Evolutionary conservation across 163 green algal species (phyloP).

Genomic region (Smithsoniella earleae): DNA sequence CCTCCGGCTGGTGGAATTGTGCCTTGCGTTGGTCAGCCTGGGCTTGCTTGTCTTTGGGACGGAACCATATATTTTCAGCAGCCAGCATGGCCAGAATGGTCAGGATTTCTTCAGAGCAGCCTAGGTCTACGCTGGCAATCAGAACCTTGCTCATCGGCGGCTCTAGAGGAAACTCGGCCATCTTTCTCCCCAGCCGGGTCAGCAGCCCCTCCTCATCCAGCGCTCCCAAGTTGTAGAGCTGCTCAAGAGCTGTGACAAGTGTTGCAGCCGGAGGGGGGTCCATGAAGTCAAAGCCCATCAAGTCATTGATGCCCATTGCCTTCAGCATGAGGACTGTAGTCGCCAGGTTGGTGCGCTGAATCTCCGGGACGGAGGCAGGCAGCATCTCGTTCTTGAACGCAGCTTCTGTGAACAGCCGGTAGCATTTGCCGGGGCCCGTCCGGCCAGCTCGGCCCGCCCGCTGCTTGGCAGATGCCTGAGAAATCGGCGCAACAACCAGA

Average conservation of each 20-base stretch:
- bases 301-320: slow-evolving; percentile 97
- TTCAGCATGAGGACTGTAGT: slow-evolving; percentile 82
- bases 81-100: slow-evolving; percentile 93
- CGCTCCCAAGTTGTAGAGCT: slow-evolving; percentile 95
- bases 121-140: slow-evolving; percentile 91
- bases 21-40: slow-evolving; percentile 90
- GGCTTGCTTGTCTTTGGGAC: slow-evolving; percentile 87
- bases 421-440: slow-evolving; percentile 94
- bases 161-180: slow-evolving; percentile 97
- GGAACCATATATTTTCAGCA: slow-evolving; percentile 93
- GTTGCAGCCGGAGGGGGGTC: slow-evolving; percentile 80
- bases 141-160: slow-evolving; percentile 94
- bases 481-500: slow-evolving; percentile 91
- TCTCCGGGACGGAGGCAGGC: slow-evolving; percentile 85
- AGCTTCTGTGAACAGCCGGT: slow-evolving; percentile 83
- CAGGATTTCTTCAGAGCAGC: slow-evolving; percentile 92
- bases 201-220: slow-evolving; percentile 95
- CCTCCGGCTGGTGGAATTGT: slow-evolving; percentile 96
- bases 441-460: slow-evolving; percentile 82
- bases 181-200: slow-evolving; percentile 91
- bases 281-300: slow-evolving; percentile 98
- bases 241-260: slow-evolving; percentile 70
- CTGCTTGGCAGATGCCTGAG: slow-evolving; percentile 84
- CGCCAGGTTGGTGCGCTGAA: slow-evolving; percentile 92
- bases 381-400: slow-evolving; percentile 98